Conservation (phyloP, 169 alveolate species). For the Neospora caninum region DNA sequence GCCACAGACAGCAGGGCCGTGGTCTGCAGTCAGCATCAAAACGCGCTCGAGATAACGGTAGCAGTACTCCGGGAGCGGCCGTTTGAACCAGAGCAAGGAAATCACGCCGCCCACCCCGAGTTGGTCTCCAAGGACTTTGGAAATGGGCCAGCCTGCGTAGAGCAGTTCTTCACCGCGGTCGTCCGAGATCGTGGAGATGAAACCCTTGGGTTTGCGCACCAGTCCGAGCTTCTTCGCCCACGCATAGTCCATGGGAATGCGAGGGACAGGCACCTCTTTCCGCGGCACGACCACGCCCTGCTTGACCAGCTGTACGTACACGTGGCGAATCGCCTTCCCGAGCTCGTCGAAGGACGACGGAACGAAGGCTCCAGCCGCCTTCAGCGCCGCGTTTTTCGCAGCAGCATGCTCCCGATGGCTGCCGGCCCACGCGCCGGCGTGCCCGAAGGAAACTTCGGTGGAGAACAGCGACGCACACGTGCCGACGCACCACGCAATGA, state of each 20-base stretch:
- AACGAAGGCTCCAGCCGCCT: slow-evolving; percentile 61
- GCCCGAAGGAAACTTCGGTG: slow-evolving; percentile 61
- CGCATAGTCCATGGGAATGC: slow-evolving; percentile 74
- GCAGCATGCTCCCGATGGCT: slow-evolving; percentile 47
- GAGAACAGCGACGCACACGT: slow-evolving; percentile 67
- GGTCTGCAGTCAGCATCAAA: slow-evolving; percentile 74
- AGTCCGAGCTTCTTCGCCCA: slow-evolving; percentile 76
- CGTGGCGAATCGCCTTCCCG: slow-evolving; percentile 56
- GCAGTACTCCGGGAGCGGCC: slow-evolving; percentile 68
- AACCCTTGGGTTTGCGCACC: slow-evolving; percentile 73
- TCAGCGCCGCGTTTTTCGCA: slow-evolving; percentile 54
- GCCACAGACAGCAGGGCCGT: slow-evolving; percentile 77
- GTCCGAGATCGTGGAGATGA: slow-evolving; percentile 72
- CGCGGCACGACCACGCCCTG: slow-evolving; percentile 44
- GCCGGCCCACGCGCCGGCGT: slow-evolving; percentile 69
- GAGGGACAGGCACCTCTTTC: slow-evolving; percentile 34
- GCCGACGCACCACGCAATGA: slow-evolving; percentile 77
- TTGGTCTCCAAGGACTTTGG: slow-evolving; percentile 51
- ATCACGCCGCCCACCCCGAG: slow-evolving; percentile 74
- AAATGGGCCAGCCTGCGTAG: slow-evolving; percentile 48
- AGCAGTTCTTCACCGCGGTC: slow-evolving; percentile 72
- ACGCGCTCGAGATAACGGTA: slow-evolving; percentile 72
- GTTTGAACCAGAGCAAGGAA: slow-evolving; percentile 74
- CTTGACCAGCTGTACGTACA: slow-evolving; percentile 30
- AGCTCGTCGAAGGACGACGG: slow-evolving; percentile 70